Evolutionary conservation across 305 asterid genomes (phyloP).

Genomic region (Striga hermonthica): DNA sequence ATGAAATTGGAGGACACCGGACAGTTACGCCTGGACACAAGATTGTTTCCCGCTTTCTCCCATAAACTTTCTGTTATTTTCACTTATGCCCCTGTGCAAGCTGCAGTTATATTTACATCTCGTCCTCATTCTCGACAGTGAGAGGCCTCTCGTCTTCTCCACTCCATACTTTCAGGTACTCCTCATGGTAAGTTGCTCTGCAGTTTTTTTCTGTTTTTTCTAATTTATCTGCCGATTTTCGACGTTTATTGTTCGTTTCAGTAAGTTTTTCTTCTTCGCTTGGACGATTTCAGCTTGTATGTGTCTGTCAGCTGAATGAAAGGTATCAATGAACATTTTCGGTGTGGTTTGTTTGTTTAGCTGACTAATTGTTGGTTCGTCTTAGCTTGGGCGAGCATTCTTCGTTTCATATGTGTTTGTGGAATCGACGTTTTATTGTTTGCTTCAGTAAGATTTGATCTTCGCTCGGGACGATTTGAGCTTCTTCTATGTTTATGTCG

Average conservation of each 20-base stretch:
- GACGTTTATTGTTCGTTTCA: neutral
- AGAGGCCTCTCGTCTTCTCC: neutral
- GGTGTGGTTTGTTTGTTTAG: too few species aligned
- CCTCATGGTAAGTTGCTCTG: slow-evolving; percentile 5
- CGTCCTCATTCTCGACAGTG: neutral
- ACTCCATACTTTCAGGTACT: slow-evolving; percentile 19
- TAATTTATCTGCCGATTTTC: neutral
- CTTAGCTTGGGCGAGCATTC: too few species aligned
- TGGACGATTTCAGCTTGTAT: neutral
- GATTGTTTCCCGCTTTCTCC: slow-evolving; percentile 2
- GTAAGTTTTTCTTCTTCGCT: neutral
- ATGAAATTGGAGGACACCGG: slow-evolving; percentile 23
- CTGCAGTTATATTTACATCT: slow-evolving; percentile 5
- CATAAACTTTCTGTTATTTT: slow-evolving; percentile 18
- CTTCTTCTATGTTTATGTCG: too few species aligned
- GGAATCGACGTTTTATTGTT: neutral
- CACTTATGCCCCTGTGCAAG: slow-evolving; percentile 11
- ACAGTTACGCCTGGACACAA: neutral
- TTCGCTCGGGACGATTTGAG: too few species aligned
- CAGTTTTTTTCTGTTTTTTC: neutral
- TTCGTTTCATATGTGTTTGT: too few species aligned
- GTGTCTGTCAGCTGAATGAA: neutral
- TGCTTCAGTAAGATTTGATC: too few species aligned
- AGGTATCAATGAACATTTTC: neutral
- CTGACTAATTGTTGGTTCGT: too few species aligned